These are phyloP conservation scores for Trametes cingulata DNA, from an alignment of 768 basidiomycete genomes.

Conservation along the genomic window DNA sequence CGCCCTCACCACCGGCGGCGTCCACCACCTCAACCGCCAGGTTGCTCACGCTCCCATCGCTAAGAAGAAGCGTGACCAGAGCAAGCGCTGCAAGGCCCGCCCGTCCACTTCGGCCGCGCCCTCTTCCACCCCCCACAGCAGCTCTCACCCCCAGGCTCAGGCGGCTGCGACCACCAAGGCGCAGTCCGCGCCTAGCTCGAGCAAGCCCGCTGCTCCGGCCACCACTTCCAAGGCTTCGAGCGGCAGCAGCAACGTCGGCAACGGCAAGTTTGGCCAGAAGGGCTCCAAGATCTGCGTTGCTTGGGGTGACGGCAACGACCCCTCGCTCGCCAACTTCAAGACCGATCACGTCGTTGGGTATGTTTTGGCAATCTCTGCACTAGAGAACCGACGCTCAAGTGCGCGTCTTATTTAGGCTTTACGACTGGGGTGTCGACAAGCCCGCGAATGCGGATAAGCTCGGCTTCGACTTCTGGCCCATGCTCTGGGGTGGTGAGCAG, in stretches of 20 bases:
- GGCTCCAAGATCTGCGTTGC: conserved; percentile 58
- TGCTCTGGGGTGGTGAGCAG: conserved; percentile 70
- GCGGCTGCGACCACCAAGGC: conserved; percentile 23
- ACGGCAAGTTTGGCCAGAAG: conserved; percentile 2
- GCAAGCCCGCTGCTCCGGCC: conserved; percentile 21
- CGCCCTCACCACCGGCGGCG: conserved; percentile 44
- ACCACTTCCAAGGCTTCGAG: conserved; percentile 10
- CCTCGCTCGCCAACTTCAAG: conserved; percentile 52
- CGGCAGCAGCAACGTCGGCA: conserved; percentile 5
- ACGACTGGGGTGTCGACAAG: conserved; percentile 65
- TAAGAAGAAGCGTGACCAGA: conserved; percentile 47
- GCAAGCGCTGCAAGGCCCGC: conserved; percentile 60
- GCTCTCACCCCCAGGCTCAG: conserved; percentile 12
- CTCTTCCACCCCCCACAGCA: conserved; percentile 4
- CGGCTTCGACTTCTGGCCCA: conserved; percentile 59
- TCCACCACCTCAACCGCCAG: conserved; percentile 41
- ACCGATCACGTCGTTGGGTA: conserved; percentile 47
- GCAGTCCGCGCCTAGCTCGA: conserved; percentile 20
- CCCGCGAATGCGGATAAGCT: conserved; percentile 42
- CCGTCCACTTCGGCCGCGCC: conserved; percentile 29
- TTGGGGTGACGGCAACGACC: conserved; percentile 61
- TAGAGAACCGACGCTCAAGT: neutral
- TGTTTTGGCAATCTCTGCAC: conserved; percentile 11
- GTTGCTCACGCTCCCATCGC: conserved; percentile 41
- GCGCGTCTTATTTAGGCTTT: too few relatives aligned